Evolutionary conservation across 2,329 filamentous ascomycete species (phyloP), one percentile per base, ranked within the genome.

Genomic region (Talaromyces sp.): DNA sequence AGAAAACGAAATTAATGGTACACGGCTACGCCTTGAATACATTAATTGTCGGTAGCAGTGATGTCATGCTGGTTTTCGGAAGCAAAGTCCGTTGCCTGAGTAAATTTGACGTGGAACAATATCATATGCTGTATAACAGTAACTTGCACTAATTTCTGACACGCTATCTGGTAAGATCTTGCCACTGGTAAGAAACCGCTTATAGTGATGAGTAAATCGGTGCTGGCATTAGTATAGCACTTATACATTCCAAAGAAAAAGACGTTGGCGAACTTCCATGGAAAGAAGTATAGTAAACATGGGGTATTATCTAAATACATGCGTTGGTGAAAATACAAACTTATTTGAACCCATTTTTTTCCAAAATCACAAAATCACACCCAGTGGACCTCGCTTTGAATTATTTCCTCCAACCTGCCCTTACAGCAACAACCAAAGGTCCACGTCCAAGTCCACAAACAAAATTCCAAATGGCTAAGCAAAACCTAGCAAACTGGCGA

Each of bases 21-120:
- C n/a, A 34, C 30, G 30, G 42, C 31, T 36, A 34, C 23, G 1
- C 12, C 14, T 51, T 3, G 4, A 51, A 14, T 28, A 28, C 28
- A 51, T 51, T 23, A 10, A 23, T n/a, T 4, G 27, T 23, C 44
- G 47, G 56, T 40, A 47, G 28, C 28, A 30, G 60, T 61, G 60
- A 61, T 61, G 60, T 61, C 60, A 61, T 61, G 52, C 57, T 61
- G 47, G 44, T 18, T 61, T 56, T 54, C 60, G 60, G 60, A 57
- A 54, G n/a, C 18, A 18, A 14, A 7, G 34, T 61, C 60, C 60
- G 55, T 12, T 30, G 34, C 42, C 50, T 18, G 44, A 27, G 18
- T 51, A 51, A 2, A 28, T 23, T 51, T 51, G 27, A 23, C 44
- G 44, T 51, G 36, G 36, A 40, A 40, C 5, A 40, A n/a, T 40